Base-by-base conservation (phyloP, 345 rosid species). In the Ceriops tagal region DNA sequence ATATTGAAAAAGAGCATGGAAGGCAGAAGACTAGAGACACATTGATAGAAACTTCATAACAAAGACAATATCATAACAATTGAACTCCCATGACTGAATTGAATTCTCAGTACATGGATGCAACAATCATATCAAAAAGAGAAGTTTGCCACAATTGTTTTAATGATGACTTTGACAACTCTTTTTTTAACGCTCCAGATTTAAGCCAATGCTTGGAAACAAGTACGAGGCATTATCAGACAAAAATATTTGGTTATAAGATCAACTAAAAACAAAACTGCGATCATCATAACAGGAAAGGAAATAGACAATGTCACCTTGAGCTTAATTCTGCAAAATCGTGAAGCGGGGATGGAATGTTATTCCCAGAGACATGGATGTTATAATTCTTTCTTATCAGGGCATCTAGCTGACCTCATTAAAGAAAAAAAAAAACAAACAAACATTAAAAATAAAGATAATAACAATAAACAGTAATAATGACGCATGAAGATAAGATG, bases 321-420 rank as follows among this genome's bases (percentile, higher is more conserved):
- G 87, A 83, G 61, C 80, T 75, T 63, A 93, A 73, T 70, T 93
- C 95, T 0, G 84, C 74, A 49, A 93, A 91, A 80, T 79, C 76
- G 73, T 78, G 83, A 53, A 93, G 86, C 0, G 97, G 97, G 5
- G 98, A 71, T 52, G 98, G 92, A 47, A 89, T 78, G 56, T 85
- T 84, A 77, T 73, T 81, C 62, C 95, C 92, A n/a, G 91, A 82
- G 37, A 91, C 90, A 78, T 93, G 97, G 80, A 93, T 86, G 77
- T 71, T 83, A 73, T 82, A 75, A 77, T 78, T 83, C 80, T 93
- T 93, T 80, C 96, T 81, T 34, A 83, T 65, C 71, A 89, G 39
- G 24, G 90, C 83, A 80, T 91, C 96, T n/a, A 66, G 75, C 98
- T 93, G 72, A 74, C 62, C 69, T 63, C 74, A 61, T 49, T 49